Evolutionary conservation across 1,284 basidiomycete species (phyloP).

Genomic region (Schizophyllum commune): DNA sequence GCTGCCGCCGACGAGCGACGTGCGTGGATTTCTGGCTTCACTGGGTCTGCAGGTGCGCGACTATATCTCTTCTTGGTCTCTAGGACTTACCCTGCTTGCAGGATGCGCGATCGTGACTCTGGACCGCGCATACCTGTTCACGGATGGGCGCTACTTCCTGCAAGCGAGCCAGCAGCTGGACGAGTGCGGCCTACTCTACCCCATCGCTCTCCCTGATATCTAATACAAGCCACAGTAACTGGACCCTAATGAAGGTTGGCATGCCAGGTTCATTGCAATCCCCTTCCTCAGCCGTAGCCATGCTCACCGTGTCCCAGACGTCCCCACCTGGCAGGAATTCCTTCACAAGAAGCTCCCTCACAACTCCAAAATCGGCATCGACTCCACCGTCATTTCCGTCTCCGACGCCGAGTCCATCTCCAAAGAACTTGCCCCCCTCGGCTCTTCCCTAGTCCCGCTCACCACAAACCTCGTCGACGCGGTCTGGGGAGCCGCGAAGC

Average conservation of each 20-base stretch:
- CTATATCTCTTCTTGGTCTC: conserved; percentile 1
- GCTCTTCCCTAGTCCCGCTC: conserved; percentile 59
- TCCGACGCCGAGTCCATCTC: conserved; percentile 51
- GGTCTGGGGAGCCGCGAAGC: conserved; percentile 71
- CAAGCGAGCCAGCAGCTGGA: conserved; percentile 91
- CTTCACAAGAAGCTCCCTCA: conserved; percentile 60
- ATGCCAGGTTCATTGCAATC: conserved; percentile 46
- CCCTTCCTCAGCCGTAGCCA: not conserved
- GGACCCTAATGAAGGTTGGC: conserved; percentile 91
- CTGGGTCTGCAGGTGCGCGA: conserved; percentile 77
- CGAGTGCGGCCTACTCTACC: conserved; percentile 35
- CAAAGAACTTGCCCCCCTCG: conserved; percentile 40
- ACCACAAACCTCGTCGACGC: conserved; percentile 73
- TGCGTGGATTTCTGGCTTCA: conserved; percentile 88
- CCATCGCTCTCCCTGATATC: not conserved
- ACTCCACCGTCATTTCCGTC: conserved; percentile 69
- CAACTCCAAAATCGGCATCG: conserved; percentile 70
- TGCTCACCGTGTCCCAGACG: conserved; percentile 34
- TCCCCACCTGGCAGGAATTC: conserved; percentile 89
- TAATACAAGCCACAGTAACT: conserved; percentile 50
- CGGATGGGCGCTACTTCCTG: conserved; percentile 91
- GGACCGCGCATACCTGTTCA: conserved; percentile 73
- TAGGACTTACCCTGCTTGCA: conserved; percentile 18
- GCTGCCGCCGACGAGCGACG: conserved; percentile 80
- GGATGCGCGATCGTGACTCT: conserved; percentile 78